Evolutionary conservation across 2,329 filamentous ascomycete genomes (phyloP).

Genomic region (Blumeria hordei): DNA sequence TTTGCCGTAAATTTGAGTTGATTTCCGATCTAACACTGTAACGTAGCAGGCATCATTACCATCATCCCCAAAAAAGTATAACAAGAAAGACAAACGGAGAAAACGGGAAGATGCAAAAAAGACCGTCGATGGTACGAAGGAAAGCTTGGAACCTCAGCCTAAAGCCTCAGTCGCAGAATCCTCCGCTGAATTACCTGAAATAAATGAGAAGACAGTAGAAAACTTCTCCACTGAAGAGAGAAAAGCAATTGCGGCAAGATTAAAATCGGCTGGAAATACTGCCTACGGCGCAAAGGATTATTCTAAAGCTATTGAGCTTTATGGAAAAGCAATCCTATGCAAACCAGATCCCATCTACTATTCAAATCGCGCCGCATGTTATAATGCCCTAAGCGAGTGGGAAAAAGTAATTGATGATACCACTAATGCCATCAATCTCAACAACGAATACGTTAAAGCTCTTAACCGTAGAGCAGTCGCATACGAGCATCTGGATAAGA

Average conservation of each 20-base stretch:
- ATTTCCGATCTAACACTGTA: too few relatives aligned
- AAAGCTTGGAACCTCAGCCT: constrained; percentile 19
- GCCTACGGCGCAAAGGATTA: constrained; percentile 90
- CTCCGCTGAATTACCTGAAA: constrained; percentile 46
- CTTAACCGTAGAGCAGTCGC: constrained; percentile 90
- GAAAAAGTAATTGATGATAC: constrained; percentile 94
- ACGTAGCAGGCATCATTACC: constrained; percentile 4
- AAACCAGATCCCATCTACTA: constrained; percentile 96
- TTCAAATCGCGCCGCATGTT: constrained; percentile 94
- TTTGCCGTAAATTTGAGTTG: not conserved
- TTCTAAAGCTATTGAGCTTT: constrained; percentile 77
- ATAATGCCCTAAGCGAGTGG: constrained; percentile 82
- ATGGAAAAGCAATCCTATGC: constrained; percentile 89
- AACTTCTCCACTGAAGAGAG: constrained; percentile 37
- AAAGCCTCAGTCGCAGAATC: constrained; percentile 28
- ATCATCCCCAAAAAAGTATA: constrained; percentile 40
- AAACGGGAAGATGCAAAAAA: constrained; percentile 54
- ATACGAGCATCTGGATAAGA: constrained; percentile 79
- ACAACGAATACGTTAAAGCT: constrained; percentile 92
- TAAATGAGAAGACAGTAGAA: constrained; percentile 30
- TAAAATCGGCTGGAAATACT: constrained; percentile 92
- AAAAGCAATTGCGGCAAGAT: constrained; percentile 66
- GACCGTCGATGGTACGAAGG: constrained; percentile 47
- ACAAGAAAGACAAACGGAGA: constrained; percentile 77
- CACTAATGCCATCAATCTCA: constrained; percentile 76